Percentiles rank a stretch among this genome's conserved stretches.
phyloP scores from a whole-genome alignment of 805 yeast species.

The Lipomyces sp. region DNA sequence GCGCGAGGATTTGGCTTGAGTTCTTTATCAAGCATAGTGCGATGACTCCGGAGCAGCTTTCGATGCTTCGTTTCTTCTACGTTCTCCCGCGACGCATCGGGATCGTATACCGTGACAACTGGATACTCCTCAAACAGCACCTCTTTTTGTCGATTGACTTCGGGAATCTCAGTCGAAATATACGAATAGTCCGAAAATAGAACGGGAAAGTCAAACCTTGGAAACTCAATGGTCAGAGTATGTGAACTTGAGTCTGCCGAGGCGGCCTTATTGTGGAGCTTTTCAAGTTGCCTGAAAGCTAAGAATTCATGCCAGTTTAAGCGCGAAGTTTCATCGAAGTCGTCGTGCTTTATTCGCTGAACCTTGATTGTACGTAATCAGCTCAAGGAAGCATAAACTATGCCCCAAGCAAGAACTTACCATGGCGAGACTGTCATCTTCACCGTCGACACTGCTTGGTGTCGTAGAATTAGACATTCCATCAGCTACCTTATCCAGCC shows the following conservation, averaged over 20 bases:
- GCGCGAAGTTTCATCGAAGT: constrained; percentile 65
- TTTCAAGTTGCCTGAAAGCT: constrained; percentile 60
- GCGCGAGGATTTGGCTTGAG: constrained; percentile 85
- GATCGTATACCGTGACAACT: constrained; percentile 59
- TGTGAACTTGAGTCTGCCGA: constrained; percentile 38
- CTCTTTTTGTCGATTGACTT: constrained; percentile 8
- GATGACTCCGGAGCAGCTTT: constrained; percentile 80
- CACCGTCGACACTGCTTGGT: constrained; percentile 39
- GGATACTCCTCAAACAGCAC: constrained; percentile 25
- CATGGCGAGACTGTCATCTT: constrained; percentile 56
- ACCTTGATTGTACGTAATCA: background rate
- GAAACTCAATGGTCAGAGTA: constrained; percentile 60
- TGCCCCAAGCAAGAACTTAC: constrained; percentile 5
- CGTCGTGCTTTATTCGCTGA: constrained; percentile 55
- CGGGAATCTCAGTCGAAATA: constrained; percentile 23
- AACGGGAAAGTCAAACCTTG: constrained; percentile 72
- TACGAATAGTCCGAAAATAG: constrained; percentile 66
- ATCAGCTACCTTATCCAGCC: constrained; percentile 48
- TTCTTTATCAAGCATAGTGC: constrained; percentile 78
- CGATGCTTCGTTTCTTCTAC: constrained; percentile 90
- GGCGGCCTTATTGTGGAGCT: constrained; percentile 41
- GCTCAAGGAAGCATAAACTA: background rate
- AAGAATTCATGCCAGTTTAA: constrained; percentile 77
- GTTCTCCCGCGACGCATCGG: constrained; percentile 69
- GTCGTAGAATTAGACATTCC: constrained; percentile 43